A percentile compares a stretch with the other conserved stretches of the same genome.
phyloP scores from a whole-genome alignment of 371 early-diverging fungal genomes.

The Cokeromyces recurvatus region DNA sequence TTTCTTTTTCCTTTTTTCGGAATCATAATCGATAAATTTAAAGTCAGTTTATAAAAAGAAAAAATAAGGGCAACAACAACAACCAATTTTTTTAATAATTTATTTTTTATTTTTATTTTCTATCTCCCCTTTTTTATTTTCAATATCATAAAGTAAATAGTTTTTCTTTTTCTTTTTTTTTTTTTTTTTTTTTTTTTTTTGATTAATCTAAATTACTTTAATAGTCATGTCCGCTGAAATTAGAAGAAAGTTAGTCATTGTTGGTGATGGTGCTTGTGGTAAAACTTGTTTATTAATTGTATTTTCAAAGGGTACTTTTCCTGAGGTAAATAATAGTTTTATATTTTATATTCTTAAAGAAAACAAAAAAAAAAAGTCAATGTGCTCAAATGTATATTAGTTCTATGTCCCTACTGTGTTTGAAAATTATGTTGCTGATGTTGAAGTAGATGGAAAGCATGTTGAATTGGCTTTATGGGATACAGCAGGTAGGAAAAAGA shows the following conservation, averaged over 20 bases:
- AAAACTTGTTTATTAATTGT: constrained; percentile 97
- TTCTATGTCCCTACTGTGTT: constrained; percentile 92
- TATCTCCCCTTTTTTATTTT: too few species aligned
- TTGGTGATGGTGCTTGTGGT: constrained; percentile 98
- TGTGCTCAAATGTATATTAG: constrained; percentile 21
- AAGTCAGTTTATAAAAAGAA: too few species aligned
- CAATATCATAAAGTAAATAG: too few species aligned
- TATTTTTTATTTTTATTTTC: too few species aligned
- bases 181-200: too few species aligned
- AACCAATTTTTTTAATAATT: too few species aligned
- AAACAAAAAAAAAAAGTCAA: too few species aligned
- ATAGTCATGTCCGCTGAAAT: constrained; percentile 79
- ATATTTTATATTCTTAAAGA: neutral
- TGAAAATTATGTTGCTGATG: constrained; percentile 93
- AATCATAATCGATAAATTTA: too few species aligned
- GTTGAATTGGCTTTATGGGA: constrained; percentile 83
- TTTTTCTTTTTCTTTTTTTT: too few species aligned
- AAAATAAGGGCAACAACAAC: too few species aligned
- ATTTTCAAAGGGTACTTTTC: constrained; percentile 90
- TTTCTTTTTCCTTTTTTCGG: too few species aligned
- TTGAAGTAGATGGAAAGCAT: constrained; percentile 60
- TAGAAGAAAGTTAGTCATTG: constrained; percentile 94
- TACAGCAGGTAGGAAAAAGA: constrained; percentile 84
- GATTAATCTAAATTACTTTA: too few species aligned
- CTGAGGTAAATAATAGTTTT: constrained; percentile 67